phyloP scores from a whole-genome alignment of 148 eudicot genomes.

The Dysphania ambrosioides region DNA sequence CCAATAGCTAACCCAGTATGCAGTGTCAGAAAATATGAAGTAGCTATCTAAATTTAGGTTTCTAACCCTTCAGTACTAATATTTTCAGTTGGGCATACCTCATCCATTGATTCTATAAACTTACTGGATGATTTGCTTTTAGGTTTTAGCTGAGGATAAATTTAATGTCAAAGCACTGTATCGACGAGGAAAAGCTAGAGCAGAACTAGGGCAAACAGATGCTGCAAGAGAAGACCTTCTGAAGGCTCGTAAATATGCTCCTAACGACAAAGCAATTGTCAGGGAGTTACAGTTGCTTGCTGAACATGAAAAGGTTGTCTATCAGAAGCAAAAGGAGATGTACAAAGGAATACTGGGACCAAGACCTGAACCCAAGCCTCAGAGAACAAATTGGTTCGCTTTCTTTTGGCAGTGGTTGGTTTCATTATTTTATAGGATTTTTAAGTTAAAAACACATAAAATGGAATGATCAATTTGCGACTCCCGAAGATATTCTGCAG shows the following conservation, averaged over 20 bases:
- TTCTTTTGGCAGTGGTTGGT: slow-evolving; percentile 73
- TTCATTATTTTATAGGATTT: slow-evolving; percentile 56
- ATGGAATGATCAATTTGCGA: slow-evolving; percentile 29
- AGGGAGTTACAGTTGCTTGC: slow-evolving; percentile 68
- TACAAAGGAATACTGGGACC: slow-evolving; percentile 90
- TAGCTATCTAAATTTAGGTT: no score
- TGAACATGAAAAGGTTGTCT: slow-evolving; percentile 51
- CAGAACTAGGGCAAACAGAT: slow-evolving; percentile 94
- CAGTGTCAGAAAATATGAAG: neutral
- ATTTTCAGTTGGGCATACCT: neutral
- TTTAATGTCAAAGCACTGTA: slow-evolving; percentile 84
- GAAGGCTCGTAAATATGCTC: slow-evolving; percentile 77
- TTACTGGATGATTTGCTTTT: slow-evolving; percentile 1
- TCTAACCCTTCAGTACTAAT: neutral
- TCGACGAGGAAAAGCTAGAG: slow-evolving; percentile 84
- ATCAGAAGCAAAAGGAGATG: slow-evolving; percentile 42
- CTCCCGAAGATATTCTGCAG: neutral
- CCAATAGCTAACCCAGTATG: neutral
- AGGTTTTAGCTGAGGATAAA: slow-evolving; percentile 85
- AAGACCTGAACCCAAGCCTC: slow-evolving; percentile 70
- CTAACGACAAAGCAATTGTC: slow-evolving; percentile 72
- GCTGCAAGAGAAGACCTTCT: slow-evolving; percentile 85
- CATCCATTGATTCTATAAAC: neutral
- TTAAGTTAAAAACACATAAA: slow-evolving; percentile 41
- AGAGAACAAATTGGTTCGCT: slow-evolving; percentile 46